These are phyloP conservation scores for Mucor circinelloides DNA, from an alignment of 371 early-diverging fungal genomes.

Conservation along the genomic window DNA sequence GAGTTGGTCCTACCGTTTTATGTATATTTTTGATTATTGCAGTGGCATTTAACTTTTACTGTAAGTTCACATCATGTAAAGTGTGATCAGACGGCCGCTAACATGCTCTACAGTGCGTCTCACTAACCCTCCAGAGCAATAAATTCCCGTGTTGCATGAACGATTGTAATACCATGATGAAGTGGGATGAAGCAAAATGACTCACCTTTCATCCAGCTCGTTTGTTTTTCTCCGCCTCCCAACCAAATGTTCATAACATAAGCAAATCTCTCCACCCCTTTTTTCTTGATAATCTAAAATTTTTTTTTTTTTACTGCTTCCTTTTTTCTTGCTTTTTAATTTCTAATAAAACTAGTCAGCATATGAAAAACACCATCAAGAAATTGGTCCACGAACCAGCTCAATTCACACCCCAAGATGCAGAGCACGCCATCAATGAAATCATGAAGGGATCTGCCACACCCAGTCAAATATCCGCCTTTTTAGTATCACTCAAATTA, in stretches of 20 bases:
- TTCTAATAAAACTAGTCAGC: not conserved
- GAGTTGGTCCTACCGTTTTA: conserved; percentile 73
- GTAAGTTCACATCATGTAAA: conserved; percentile 48
- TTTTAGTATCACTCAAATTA: conserved; percentile 75
- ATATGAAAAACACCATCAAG: conserved; percentile 62
- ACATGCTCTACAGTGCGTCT: not conserved
- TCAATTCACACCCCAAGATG: conserved; percentile 69
- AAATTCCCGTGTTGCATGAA: not conserved
- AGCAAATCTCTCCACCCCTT: not conserved
- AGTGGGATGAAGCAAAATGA: not conserved
- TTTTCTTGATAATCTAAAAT: not conserved
- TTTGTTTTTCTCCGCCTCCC: not conserved
- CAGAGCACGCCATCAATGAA: conserved; percentile 62
- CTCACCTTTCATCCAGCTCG: not conserved
- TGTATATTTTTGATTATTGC: conserved; percentile 77
- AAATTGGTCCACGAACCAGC: conserved; percentile 63
- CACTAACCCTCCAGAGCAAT: not conserved
- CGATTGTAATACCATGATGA: not conserved
- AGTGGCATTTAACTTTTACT: conserved; percentile 79
- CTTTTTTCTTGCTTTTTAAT: not conserved
- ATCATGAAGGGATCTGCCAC: conserved; percentile 81
- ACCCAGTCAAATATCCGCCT: conserved; percentile 85
- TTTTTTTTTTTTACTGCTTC: not conserved
- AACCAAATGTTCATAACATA: not conserved
- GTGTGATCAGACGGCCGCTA: not conserved